Base-by-base conservation (phyloP, 2,329 filamentous ascomycete genomes). In the Ophiostoma piceae region DNA sequence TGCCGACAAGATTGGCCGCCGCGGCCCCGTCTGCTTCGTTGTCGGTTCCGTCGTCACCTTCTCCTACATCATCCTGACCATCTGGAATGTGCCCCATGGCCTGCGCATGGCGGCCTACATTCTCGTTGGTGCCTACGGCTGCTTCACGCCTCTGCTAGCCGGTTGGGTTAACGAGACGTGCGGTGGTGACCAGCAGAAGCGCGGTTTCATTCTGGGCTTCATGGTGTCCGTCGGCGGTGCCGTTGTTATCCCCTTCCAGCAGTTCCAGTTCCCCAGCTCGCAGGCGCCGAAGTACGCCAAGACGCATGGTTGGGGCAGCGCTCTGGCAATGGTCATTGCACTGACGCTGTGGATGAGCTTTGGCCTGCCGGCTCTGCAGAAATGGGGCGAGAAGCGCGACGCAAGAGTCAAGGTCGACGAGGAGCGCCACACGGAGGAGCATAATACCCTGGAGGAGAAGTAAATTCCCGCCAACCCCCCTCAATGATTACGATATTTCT, bases 111-210 rank as follows among this genome's bases (percentile, higher is more conserved):
- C 77, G 0, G 79, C 74, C 1, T 82, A 80, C 66, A 79, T 82
- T 66, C 73, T 80, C 5, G 74, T 75, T 1, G 80, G 80, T 14
- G 79, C 76, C 65, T 81, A 81, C 69, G 80, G 80, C 37, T 81
- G 79, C 68, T 81, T 77, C 73, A 81, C 79, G 1, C 80, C 80
- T 2, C 74, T 82, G 9, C 74, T 81, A 0, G 79, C 79, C 0
- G 79, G 79, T 0, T 82, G 80, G 80, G 73, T 76, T 1, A 81
- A 82, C 71, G 77, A 79, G 70, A 74, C 78, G 0, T 81, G 80
- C 66, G 80, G 79, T 1, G 79, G 79, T 3, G 80, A 82, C 67
- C 78, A 81, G 70, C 80, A 82, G 73, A 79, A 81, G 71, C 78
- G 80, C 8, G 80, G 78, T 0, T 81, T 82, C 64, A 74, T 80